phyloP scores from a whole-genome alignment of 352 stramenopile species.

The Pythium brachiatum region DNA sequence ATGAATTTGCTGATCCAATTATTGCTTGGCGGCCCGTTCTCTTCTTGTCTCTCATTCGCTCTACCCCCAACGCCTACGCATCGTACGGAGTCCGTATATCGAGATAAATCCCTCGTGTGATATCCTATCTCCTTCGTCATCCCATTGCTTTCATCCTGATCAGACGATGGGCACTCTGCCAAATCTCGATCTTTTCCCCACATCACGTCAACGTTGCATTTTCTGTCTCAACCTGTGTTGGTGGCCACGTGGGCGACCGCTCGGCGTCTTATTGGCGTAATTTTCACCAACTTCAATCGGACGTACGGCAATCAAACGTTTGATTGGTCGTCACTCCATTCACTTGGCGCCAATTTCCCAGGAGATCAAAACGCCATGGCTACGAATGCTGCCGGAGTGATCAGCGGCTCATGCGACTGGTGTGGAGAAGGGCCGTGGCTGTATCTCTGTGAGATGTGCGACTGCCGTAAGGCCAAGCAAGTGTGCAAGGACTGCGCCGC shows the following conservation, averaged over 20 bases:
- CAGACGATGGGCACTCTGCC: neutral
- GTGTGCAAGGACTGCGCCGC: conserved; percentile 31
- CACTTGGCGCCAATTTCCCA: conserved; percentile 17
- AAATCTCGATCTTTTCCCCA: conserved; percentile 1
- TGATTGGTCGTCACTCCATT: conserved; percentile 11
- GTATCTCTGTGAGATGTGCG: conserved; percentile 34
- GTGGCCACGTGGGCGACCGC: conserved; percentile 15
- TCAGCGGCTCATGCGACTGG: conserved; percentile 28
- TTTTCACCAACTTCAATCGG: conserved; percentile 12
- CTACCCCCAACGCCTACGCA: no score
- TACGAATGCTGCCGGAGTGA: neutral
- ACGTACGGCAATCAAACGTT: conserved; percentile 23
- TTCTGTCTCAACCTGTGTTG: conserved; percentile 12
- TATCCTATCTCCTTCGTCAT: neutral
- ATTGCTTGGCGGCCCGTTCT: conserved; percentile 16
- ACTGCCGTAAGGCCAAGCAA: conserved; percentile 28
- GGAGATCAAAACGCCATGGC: neutral
- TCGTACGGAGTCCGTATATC: no score
- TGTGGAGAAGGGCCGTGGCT: conserved; percentile 36
- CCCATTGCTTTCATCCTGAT: neutral
- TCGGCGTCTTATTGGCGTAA: conserved; percentile 16
- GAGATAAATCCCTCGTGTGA: neutral
- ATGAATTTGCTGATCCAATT: conserved; percentile 27
- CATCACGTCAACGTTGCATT: no score
- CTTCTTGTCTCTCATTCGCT: no score